Evolutionary conservation across 257 asterid species (phyloP).

Genomic region (Vinca minor): DNA sequence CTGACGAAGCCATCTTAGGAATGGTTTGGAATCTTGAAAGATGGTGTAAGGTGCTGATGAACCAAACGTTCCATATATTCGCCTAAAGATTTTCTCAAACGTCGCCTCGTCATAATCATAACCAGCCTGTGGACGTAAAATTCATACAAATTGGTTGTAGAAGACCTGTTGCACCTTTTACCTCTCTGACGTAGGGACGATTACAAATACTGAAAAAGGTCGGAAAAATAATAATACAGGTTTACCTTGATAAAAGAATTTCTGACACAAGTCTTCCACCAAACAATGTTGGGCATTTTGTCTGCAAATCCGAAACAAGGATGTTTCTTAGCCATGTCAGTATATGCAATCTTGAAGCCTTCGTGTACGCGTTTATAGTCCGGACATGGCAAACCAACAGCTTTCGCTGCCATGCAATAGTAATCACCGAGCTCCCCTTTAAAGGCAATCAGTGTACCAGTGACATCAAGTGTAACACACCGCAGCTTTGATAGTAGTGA

Average conservation of each 20-base stretch:
- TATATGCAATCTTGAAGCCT: conserved; percentile 83
- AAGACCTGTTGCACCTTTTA: no score
- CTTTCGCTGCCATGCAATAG: conserved; percentile 97
- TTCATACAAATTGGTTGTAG: no score
- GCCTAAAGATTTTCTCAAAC: conserved; percentile 74
- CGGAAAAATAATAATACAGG: conserved; percentile 1
- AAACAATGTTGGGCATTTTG: conserved; percentile 75
- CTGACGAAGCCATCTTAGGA: conserved; percentile 73
- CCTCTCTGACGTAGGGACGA: neutral
- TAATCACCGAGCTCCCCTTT: conserved; percentile 98
- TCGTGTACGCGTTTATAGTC: conserved; percentile 84
- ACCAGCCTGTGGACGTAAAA: conserved; percentile 65
- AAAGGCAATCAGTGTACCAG: conserved; percentile 92
- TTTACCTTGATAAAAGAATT: conserved; percentile 80
- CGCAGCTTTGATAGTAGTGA: conserved; percentile 58
- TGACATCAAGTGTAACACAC: conserved; percentile 82
- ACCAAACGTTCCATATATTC: conserved; percentile 84
- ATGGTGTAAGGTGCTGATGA: conserved; percentile 79
- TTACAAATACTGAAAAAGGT: neutral
- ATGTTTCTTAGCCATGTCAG: conserved; percentile 79
- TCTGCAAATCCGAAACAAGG: conserved; percentile 93
- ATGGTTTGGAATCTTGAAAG: conserved; percentile 75
- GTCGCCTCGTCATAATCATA: conserved; percentile 90
- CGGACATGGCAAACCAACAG: conserved; percentile 87
- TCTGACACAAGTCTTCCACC: conserved; percentile 95